Conservation (phyloP, 345 rosid species). For the Murraya koenigii region DNA sequence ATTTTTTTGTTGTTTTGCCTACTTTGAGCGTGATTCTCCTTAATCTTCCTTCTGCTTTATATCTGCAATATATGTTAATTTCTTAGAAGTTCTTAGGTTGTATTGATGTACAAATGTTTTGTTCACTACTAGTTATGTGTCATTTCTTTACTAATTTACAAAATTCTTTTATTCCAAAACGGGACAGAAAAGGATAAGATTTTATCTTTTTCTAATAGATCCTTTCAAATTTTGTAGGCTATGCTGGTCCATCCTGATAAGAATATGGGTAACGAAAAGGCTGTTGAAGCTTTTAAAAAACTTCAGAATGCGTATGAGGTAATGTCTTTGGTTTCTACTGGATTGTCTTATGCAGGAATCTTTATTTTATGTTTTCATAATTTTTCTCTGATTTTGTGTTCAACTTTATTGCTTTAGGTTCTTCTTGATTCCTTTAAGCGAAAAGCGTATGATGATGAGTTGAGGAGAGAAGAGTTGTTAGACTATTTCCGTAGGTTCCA, state of each 20-base stretch:
- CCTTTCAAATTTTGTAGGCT: constrained; percentile 51
- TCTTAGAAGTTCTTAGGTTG: not conserved
- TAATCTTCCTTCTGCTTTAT: not conserved
- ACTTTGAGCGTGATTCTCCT: not conserved
- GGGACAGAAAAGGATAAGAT: not conserved
- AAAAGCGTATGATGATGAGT: constrained; percentile 87
- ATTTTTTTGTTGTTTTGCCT: not conserved
- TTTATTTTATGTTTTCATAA: constrained; percentile 10
- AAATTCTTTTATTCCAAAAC: not conserved
- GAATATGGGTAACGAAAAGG: constrained; percentile 97
- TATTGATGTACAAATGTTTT: not conserved
- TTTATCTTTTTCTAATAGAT: constrained; percentile 12
- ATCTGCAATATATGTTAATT: not conserved
- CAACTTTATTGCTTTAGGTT: constrained; percentile 41
- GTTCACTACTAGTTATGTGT: not conserved
- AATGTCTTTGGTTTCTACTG: constrained; percentile 15
- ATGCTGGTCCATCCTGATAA: constrained; percentile 99
- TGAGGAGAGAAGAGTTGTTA: constrained; percentile 84
- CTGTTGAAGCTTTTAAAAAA: constrained; percentile 97
- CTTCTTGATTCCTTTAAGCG: constrained; percentile 80
- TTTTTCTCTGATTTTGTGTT: constrained; percentile 3
- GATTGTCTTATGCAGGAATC: not conserved
- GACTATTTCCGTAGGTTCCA: constrained; percentile 79
- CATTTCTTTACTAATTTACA: not conserved
- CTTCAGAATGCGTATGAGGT: constrained; percentile 99